Evolutionary conservation across 768 basidiomycete species (phyloP), one percentile per base, ranked within the genome.

Genomic region (Phaffia tasmanica): DNA sequence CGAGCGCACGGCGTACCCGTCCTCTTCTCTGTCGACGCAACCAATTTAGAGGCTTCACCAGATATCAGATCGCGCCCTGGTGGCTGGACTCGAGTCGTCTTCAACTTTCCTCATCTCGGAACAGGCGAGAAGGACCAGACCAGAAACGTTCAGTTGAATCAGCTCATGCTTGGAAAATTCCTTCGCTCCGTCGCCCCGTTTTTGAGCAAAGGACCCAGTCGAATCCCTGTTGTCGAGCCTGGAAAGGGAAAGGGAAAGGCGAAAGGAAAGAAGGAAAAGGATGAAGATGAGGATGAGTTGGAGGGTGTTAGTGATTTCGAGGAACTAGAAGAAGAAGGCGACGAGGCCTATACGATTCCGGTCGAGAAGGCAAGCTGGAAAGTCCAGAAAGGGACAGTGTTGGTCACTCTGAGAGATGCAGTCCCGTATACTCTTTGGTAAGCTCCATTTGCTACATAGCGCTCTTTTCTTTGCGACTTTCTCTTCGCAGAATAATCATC

Each of bases 101-200:
- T 90, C 86, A 95, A 98, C 75, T 98, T 97, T 74, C 94, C 94
- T 67, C 94, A 98, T 78, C 87, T 87, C 72, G 93, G 93, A 89
- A 72, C 70, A 83, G 90, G 93, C 2, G 92, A 97, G 69, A 83
- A 87, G 27, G 90, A 97, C 75, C 90, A 93, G 76, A 87, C 93
- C 73, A 83, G 93, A 58, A 98, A 95, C 76, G 88, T 97, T 67
- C 77, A 88, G 19, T 85, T 86, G 7, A 95, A 98, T 75, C 94
- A 98, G 72, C 72, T 84, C 23, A 81, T 95, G 23, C 77, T 97
- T 42, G 80, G 95, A 30, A 84, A 82, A 6, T 95, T 95, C 74
- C 78, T 97, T 57, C 83, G 85, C 21, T 88, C 86, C 19, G 86
- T 84, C 30, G 79, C 84, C 0, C 78, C 81, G 8, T 76, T 86